These are phyloP conservation scores for Polytrichum commune DNA, from an alignment of 225 moss, liverwort and hornwort species.

Conservation along the genomic window DNA sequence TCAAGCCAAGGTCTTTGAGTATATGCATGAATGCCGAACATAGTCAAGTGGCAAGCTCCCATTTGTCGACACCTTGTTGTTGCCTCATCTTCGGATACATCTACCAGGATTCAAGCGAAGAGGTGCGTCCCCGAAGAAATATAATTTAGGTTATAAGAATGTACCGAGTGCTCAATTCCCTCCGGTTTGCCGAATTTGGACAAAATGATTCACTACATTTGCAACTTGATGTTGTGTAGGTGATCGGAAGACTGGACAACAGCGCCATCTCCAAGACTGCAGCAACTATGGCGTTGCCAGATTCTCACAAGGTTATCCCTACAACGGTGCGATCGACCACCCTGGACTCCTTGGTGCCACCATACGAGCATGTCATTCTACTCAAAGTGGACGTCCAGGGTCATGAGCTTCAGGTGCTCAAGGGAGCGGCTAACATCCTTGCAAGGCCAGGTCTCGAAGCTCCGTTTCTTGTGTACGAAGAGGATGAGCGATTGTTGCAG, in stretches of 20 bases:
- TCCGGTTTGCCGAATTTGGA: background rate
- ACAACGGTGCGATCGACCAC: conserved; percentile 7
- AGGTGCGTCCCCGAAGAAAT: background rate
- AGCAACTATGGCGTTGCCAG: conserved; percentile 6
- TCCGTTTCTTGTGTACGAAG: conserved; percentile 15
- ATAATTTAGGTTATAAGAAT: background rate
- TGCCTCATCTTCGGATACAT: no score
- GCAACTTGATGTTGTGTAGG: background rate
- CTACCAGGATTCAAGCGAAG: no score
- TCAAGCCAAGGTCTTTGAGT: no score
- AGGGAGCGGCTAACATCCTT: conserved; percentile 10
- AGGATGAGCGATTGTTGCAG: conserved; percentile 12
- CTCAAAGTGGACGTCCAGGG: conserved; percentile 20
- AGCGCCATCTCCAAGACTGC: conserved; percentile 14
- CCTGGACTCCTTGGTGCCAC: conserved; percentile 13
- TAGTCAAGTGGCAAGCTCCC: no score
- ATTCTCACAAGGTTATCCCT: background rate
- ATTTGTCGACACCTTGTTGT: no score
- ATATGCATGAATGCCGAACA: no score
- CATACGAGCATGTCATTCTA: background rate
- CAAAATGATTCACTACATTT: background rate
- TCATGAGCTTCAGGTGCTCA: conserved; percentile 8
- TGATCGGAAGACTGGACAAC: conserved; percentile 21
- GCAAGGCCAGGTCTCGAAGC: conserved; percentile 8
- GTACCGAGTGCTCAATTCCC: no score